phyloP scores from a whole-genome alignment of 2,329 filamentous ascomycete species.

The Alternaria triticimaculans region DNA sequence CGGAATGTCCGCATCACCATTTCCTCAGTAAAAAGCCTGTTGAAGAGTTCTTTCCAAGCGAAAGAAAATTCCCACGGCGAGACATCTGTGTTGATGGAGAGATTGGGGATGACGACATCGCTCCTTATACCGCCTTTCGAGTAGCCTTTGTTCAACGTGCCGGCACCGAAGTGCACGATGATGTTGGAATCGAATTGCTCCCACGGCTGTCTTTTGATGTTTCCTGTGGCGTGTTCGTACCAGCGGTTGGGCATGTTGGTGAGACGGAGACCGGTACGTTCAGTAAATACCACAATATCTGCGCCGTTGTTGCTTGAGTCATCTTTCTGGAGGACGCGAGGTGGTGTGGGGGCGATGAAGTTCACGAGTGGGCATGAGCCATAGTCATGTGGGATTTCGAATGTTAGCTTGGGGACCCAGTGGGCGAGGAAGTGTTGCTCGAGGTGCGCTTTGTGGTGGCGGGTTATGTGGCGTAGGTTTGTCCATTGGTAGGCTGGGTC shows the following conservation, averaged over 20 bases:
- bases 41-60: constrained; percentile 9
- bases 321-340: too few species aligned
- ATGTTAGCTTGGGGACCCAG: constrained; percentile 6
- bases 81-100: neutral
- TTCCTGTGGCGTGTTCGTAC: too few species aligned
- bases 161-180: neutral
- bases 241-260: too few species aligned
- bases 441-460: neutral
- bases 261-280: too few species aligned
- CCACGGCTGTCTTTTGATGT: too few species aligned
- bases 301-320: too few species aligned
- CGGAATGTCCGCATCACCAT: neutral
- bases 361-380: too few species aligned
- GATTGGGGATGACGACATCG: neutral
- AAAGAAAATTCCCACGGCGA: constrained; percentile 1
- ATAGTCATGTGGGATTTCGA: neutral
- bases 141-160: neutral
- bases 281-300: too few species aligned
- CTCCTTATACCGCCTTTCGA: constrained; percentile 9
- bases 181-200: neutral
- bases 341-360: too few species aligned
- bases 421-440: constrained; percentile 6
- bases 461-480: constrained; percentile 6
- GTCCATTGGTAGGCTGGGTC: constrained; percentile 15
- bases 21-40: constrained; percentile 7